A percentile compares a stretch with the other conserved stretches of the same genome.
phyloP scores from a whole-genome alignment of 352 stramenopile genomes.

The Globisporangium carolinianum region DNA sequence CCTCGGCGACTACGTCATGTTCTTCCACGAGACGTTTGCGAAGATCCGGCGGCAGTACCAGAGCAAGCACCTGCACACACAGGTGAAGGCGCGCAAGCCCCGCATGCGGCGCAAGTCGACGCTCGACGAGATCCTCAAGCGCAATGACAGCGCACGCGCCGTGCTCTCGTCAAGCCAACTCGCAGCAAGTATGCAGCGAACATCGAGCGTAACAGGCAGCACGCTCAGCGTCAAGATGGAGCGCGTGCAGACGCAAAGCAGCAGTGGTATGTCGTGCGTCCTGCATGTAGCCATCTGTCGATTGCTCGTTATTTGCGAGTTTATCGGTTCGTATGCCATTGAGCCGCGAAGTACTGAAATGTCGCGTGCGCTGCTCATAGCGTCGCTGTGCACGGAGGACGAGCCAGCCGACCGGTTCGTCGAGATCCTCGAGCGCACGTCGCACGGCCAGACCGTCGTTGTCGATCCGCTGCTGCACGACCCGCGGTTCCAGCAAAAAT shows the following conservation, averaged over 20 bases:
- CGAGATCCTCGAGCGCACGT: slow-evolving; percentile 51
- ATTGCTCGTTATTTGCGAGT: too few relatives aligned
- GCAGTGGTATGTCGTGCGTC: slow-evolving; percentile 12
- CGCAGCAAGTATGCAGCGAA: background rate
- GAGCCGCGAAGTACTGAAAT: background rate
- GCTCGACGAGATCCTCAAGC: slow-evolving; percentile 20
- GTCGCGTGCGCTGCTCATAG: background rate
- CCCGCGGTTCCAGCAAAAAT: slow-evolving; percentile 55
- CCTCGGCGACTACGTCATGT: slow-evolving; percentile 63
- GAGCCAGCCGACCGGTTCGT: slow-evolving; percentile 39
- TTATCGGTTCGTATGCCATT: too few relatives aligned
- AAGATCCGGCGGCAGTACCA: slow-evolving; percentile 45
- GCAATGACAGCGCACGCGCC: background rate
- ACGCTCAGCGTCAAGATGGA: slow-evolving; percentile 28
- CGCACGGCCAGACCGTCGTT: slow-evolving; percentile 39
- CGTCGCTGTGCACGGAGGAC: slow-evolving; percentile 8
- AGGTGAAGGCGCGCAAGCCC: slow-evolving; percentile 19
- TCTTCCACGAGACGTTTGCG: slow-evolving; percentile 63
- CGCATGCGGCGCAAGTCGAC: slow-evolving; percentile 26
- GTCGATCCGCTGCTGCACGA: slow-evolving; percentile 53
- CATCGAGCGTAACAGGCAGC: background rate
- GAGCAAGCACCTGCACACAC: slow-evolving; percentile 25
- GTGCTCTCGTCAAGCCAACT: slow-evolving; percentile 1
- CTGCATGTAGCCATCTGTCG: background rate
- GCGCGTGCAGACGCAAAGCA: slow-evolving; percentile 17